phyloP scores from a whole-genome alignment of 2,329 filamentous ascomycete genomes.

The Seiridium unicorne region DNA sequence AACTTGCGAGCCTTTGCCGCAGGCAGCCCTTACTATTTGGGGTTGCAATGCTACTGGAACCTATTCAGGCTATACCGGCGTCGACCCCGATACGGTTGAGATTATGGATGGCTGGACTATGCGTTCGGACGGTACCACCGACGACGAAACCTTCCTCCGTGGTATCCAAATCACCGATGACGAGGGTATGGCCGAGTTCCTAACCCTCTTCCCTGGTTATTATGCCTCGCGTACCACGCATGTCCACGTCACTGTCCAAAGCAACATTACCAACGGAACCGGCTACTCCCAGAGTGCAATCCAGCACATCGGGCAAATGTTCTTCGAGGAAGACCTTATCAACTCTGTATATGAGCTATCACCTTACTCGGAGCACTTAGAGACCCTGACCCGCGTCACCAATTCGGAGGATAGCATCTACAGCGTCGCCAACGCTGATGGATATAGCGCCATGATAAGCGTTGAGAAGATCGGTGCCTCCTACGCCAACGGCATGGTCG shows the following conservation, averaged over 20 bases:
- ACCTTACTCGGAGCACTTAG: slow-evolving; percentile 2
- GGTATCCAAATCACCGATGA: slow-evolving; percentile 4
- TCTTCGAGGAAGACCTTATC: slow-evolving; percentile 3
- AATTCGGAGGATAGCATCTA: slow-evolving; percentile 1
- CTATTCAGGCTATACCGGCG: slow-evolving; percentile 4
- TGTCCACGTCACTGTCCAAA: slow-evolving; percentile 4
- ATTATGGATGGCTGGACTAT: background rate
- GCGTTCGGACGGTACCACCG: slow-evolving; percentile 4
- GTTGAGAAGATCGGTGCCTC: background rate
- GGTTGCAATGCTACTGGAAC: slow-evolving; percentile 3
- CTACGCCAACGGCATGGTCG: background rate
- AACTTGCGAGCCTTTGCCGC: slow-evolving; percentile 3
- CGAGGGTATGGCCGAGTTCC: slow-evolving; percentile 3
- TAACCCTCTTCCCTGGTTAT: slow-evolving; percentile 4
- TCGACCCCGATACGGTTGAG: slow-evolving; percentile 1
- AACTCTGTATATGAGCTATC: background rate
- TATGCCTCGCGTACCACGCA: slow-evolving; percentile 2
- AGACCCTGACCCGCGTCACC: background rate
- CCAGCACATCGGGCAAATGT: slow-evolving; percentile 4
- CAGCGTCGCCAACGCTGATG: background rate
- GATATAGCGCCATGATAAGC: slow-evolving; percentile 3
- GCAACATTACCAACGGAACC: slow-evolving; percentile 4
- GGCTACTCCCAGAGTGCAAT: background rate
- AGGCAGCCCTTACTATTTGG: slow-evolving; percentile 2
- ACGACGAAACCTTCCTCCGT: slow-evolving; percentile 5